phyloP scores from a whole-genome alignment of 805 yeast species.

The Teunomyces tritomae region DNA sequence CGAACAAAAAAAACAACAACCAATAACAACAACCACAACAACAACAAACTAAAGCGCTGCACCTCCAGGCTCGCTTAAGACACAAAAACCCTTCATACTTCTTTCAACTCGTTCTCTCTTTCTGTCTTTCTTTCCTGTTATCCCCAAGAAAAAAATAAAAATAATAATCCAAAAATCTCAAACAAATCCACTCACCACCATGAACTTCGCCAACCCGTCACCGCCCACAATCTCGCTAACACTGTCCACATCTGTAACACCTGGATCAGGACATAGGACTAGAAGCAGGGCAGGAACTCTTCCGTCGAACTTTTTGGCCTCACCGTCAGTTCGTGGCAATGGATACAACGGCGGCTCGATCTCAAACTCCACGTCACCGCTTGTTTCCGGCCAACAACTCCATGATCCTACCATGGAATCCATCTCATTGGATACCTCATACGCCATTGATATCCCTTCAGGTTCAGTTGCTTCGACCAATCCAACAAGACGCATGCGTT shows the following conservation, averaged over 20 bases:
- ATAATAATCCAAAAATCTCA: neutral
- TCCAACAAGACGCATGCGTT: constrained; percentile 44
- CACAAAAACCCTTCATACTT: neutral
- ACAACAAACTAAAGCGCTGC: no score
- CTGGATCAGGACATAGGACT: constrained; percentile 19
- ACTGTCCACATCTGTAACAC: constrained; percentile 20
- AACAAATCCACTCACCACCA: neutral
- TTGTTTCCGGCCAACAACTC: constrained; percentile 2
- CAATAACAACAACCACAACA: no score
- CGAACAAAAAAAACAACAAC: no score
- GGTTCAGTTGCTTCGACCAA: constrained; percentile 14
- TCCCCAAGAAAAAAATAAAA: neutral
- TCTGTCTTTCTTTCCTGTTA: neutral
- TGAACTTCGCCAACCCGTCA: constrained; percentile 17
- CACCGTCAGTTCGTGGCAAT: constrained; percentile 3
- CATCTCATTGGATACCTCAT: constrained; percentile 16
- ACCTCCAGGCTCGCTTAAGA: no score
- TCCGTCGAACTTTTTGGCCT: constrained; percentile 54
- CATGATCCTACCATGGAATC: constrained; percentile 14
- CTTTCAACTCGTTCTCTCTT: neutral
- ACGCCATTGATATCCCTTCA: constrained; percentile 19
- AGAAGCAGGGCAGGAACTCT: constrained; percentile 79
- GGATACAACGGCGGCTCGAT: constrained; percentile 4
- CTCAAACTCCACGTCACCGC: constrained; percentile 9
- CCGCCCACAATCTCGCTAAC: constrained; percentile 33